phyloP scores from a whole-genome alignment of 805 yeast genomes.

The Yamadazyma nakazawae region DNA sequence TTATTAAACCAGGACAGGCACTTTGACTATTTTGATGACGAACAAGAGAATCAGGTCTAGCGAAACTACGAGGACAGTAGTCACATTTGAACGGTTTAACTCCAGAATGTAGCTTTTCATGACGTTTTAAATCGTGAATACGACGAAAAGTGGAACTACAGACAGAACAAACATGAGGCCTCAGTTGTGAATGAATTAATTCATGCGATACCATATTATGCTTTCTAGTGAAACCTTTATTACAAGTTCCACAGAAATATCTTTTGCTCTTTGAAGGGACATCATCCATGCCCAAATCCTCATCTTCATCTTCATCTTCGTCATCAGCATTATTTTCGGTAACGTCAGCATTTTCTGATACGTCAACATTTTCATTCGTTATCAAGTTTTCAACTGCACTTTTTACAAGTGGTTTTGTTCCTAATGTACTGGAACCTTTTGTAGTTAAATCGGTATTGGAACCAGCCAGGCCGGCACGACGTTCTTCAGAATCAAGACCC shows the following conservation, averaged over 20 bases:
- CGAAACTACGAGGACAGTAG: constrained; percentile 61
- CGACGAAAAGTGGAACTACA: constrained; percentile 67
- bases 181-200: constrained; percentile 61
- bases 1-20: constrained; percentile 26
- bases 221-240: constrained; percentile 63
- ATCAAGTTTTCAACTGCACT: neutral
- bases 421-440: neutral
- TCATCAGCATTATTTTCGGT: neutral
- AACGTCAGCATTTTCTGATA: neutral
- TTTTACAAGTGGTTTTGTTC: neutral
- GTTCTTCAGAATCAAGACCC: neutral
- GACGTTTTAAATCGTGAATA: constrained; percentile 73
- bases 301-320: constrained; percentile 1
- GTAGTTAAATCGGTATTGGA: neutral
- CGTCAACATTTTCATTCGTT: neutral
- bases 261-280: neutral
- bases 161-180: constrained; percentile 59
- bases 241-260: constrained; percentile 53
- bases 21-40: constrained; percentile 55
- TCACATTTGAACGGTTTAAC: constrained; percentile 64
- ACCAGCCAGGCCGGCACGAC: neutral
- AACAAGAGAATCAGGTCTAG: constrained; percentile 71
- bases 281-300: neutral
- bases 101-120: constrained; percentile 72
- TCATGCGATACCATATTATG: constrained; percentile 74